Base-by-base conservation (phyloP, 208 protist species). In the Wallacemonas sp. region DNA sequence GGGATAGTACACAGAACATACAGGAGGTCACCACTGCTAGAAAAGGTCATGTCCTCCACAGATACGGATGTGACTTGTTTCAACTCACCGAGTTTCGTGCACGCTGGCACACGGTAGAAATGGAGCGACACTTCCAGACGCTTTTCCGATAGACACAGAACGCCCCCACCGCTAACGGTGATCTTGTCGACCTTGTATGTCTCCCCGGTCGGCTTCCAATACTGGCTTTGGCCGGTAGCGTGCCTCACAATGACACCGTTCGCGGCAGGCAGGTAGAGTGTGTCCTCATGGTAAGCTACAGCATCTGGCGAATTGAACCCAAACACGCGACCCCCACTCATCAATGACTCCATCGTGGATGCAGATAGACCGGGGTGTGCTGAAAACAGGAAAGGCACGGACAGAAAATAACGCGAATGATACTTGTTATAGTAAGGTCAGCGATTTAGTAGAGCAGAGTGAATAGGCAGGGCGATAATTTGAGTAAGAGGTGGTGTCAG, bases 121-220 rank as follows among this genome's bases (percentile, higher is more conserved):
- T 79, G 72, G 5, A 96, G 47, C 2, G 66, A 47, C 15, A 91
- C 78, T 14, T 71, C 60, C 30, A 92, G 68, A 1, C 80, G 73
- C 30, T 66, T 62, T 69, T 91, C 82, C 0, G 84, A 76, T 1
- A 93, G 19, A 47, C 82, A 91, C 17, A 95, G 30, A 21, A 91
- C 19, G 17, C 63, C 72, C 1, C 45, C 27, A 0, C 62, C 17
- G 24, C 67, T 77, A 30, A 75, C 70, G 0, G 71, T 80, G 26
- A 95, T 51, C n/a, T 75, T 49, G 33, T 77, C 74, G 21, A 95
- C 46, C 1, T 49, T 30, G 60, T 91, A 84, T 36, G 72, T 65
- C 9, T 83, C 90, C 47, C 72, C 62, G 17, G 51, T 61, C 8
- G 85, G 79, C 24, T 77, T 33, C 82, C 86, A 94, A n/a, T 86